Base-by-base conservation (phyloP, 352 stramenopile species). In the Phytophthora macrochlamydospora region DNA sequence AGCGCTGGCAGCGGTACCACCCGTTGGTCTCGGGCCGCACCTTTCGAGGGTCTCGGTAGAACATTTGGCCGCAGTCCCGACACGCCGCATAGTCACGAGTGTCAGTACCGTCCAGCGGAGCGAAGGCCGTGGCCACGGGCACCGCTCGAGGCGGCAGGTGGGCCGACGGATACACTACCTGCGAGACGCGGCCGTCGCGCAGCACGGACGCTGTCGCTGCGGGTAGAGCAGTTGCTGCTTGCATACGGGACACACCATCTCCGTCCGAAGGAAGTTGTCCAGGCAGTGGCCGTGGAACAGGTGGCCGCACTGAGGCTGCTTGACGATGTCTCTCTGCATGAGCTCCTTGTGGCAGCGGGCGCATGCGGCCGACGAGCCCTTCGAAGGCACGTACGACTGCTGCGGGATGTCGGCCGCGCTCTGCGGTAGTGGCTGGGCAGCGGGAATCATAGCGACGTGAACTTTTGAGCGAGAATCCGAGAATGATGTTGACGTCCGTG, bases 1-100 rank as follows among this genome's bases (percentile, higher is more conserved):
- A 93, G 51, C 72, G 65, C 24, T 81, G 61, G 60, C 85, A 93
- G 46, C 85, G 79, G 58, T 89, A 91, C 78, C 82, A 93, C 3
- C 68, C 83, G 48, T 81, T 87, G 3, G 85, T 92, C 33, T 90
- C 81, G 0, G 85, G 83, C 1, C 73, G 78, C 13, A 91, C 69
- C 28, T 74, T 79, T 6, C 43, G 61, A 1, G 66, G 74, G 44
- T 92, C 78, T 3, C 85, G 75, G 37, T 92, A 87, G 63, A 93
- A 93, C 28, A 75, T 73, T n/a, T 76, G 68, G 2, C 78, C 73
- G 64, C 85, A 93, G 37, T 85, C 81, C 8, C 81, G 78, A 58
- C 85, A 93, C 32, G 68, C 59, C 31, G 64, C 83, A 44, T 91
- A 90, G 35, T 76, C 58, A 0, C 49, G 54, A 2, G 70, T 51